phyloP scores from a whole-genome alignment of 176 grass and related monocot species.

The maize (Zea mays) region Zm-B73-REFERENCE-NAM-5.0 NC_050105.1:140720001-140720500 shows the following conservation, averaged over 20 bases:
- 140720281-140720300: background rate
- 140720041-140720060: conserved; percentile 83
- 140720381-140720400: background rate
- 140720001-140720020: conserved; percentile 65
- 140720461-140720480: no score
- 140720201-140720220: background rate
- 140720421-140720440: background rate
- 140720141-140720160: conserved; percentile 15
- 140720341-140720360: background rate
- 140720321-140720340: background rate
- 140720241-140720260: conserved; percentile 5
- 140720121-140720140: conserved; percentile 13
- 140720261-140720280: background rate
- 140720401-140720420: background rate
- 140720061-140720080: background rate
- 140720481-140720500: background rate
- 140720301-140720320: conserved; percentile 3
- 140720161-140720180: conserved; percentile 13
- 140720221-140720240: background rate
- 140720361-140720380: conserved; percentile 7
- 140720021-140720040: conserved; percentile 72
- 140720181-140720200: conserved; percentile 1
- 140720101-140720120: background rate
- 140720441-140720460: background rate
- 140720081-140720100: background rate